phyloP scores from a whole-genome alignment of 2,329 filamentous ascomycete species.

The Alternaria alternata region DNA sequence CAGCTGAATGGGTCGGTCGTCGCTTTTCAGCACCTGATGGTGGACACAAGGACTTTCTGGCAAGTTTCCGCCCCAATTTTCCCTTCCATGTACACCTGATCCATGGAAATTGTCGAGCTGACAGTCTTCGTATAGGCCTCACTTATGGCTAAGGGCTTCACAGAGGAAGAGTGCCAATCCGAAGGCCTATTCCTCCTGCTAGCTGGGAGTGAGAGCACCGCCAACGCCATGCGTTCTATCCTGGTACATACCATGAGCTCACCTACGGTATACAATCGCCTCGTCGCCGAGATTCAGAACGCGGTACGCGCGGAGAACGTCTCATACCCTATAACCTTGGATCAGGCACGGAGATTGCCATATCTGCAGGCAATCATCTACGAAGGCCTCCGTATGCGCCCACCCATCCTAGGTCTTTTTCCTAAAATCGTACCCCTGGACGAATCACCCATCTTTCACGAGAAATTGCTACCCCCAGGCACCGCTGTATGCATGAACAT shows the following conservation, averaged over 20 bases:
- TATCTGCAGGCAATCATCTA: constrained; percentile 27
- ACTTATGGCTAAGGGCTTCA: constrained; percentile 17
- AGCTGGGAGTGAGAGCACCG: constrained; percentile 24
- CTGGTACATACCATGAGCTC: constrained; percentile 14
- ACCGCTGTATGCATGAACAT: constrained; percentile 4
- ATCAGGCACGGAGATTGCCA: constrained; percentile 16
- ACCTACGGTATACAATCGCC: constrained; percentile 11
- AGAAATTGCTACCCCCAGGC: neutral
- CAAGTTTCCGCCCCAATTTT: neutral
- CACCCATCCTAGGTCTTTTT: constrained; percentile 11
- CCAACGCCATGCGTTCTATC: constrained; percentile 15
- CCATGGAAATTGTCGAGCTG: neutral
- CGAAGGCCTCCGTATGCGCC: constrained; percentile 43
- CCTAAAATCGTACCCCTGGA: constrained; percentile 12
- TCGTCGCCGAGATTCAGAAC: constrained; percentile 15
- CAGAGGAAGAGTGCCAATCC: constrained; percentile 11
- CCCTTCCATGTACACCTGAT: neutral
- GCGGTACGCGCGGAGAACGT: constrained; percentile 4
- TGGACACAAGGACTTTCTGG: neutral
- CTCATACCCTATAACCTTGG: constrained; percentile 13
- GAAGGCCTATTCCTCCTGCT: constrained; percentile 16
- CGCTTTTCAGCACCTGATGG: constrained; percentile 3
- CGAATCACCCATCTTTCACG: neutral
- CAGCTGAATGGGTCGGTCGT: neutral
- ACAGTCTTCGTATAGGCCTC: constrained; percentile 2